Percentiles rank a stretch among this genome's conserved stretches.
phyloP scores from a whole-genome alignment of 768 basidiomycete genomes.

The Amanita exitialis region DNA sequence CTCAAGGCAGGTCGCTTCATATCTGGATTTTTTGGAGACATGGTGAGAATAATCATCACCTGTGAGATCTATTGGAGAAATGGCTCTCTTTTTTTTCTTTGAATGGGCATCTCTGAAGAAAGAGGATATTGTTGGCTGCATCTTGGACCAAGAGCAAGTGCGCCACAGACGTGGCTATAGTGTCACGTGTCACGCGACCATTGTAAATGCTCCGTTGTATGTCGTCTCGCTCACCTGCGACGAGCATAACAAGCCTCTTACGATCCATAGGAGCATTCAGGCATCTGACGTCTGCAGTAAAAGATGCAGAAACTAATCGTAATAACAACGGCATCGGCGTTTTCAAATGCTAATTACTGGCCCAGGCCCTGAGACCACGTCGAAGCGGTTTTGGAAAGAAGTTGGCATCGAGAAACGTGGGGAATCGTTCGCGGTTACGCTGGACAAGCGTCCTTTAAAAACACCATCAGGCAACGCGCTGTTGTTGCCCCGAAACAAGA shows the following conservation, averaged over 20 bases:
- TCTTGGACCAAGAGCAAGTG: slow-evolving; percentile 4
- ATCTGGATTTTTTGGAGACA: slow-evolving; percentile 22
- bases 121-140: slow-evolving; percentile 28
- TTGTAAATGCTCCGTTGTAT: slow-evolving; percentile 1
- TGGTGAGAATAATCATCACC: slow-evolving; percentile 20
- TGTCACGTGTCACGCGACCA: not conserved
- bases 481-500: slow-evolving; percentile 57
- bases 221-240: slow-evolving; percentile 5
- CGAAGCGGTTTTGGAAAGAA: slow-evolving; percentile 90
- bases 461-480: slow-evolving; percentile 80
- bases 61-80: slow-evolving; percentile 45
- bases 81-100: slow-evolving; percentile 20
- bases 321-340: slow-evolving; percentile 1
- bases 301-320: slow-evolving; percentile 59
- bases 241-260: slow-evolving; percentile 4
- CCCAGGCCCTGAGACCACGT: slow-evolving; percentile 75
- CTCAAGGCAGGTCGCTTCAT: slow-evolving; percentile 10
- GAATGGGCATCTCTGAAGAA: slow-evolving; percentile 21
- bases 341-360: not conserved
- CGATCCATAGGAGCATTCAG: not conserved
- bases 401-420: slow-evolving; percentile 64
- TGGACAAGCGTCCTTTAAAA: slow-evolving; percentile 80
- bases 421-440: slow-evolving; percentile 48
- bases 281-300: slow-evolving; percentile 14
- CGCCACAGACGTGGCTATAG: not conserved